Base-by-base conservation (phyloP, 192 early-diverging fungal species). In the Rhizophagus clarus region DNA sequence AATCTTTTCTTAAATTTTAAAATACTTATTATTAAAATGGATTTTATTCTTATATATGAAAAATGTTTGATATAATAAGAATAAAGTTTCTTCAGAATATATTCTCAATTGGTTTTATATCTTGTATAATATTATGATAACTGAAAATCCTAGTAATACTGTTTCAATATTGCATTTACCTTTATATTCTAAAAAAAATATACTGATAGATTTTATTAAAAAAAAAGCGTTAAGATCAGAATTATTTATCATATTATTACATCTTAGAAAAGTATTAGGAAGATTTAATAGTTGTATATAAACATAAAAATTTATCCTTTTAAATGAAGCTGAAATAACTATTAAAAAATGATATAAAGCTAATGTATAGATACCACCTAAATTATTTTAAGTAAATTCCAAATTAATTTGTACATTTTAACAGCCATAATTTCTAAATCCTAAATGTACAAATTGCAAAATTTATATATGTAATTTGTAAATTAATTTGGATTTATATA, bases 21-120 rank as follows among this genome's bases (percentile, higher is more conserved):
- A 74, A 29, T 31, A 15, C 72, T 10, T 24, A 20, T 22, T 0
- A 74, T 17, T 56, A 51, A 74, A 56, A 61, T 61, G 1, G 26
- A 74, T 74, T 56, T 29, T 74, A 2, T 51, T 61, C 26, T 74
- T 74, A 74, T 74, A 74, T 74, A 60, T 60, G 29, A 26, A 74
- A 60, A 74, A 74, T 74, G 26, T 74, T 0, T 74, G 51, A 51
- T 74, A 9, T 61, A 29, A 56, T 74, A 5, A 0, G 7, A 40
- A 40, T 40, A 40, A 40, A 40, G 37, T 7, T 40, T 7, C 8
- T 40, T 40, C 6, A 24, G 22, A 74, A 61, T 74, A 74, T 61
- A 17, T 74, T 60, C 12, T 74, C 0, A 74, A 74, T 31, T 74
- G 51, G 29, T 74, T 60, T 7, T 40, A n/a, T 72, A 72, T 47